Evolutionary conservation across 148 eudicot genomes (phyloP), one percentile per base, ranked within the genome.

Genomic region (Chenopodium album): DNA sequence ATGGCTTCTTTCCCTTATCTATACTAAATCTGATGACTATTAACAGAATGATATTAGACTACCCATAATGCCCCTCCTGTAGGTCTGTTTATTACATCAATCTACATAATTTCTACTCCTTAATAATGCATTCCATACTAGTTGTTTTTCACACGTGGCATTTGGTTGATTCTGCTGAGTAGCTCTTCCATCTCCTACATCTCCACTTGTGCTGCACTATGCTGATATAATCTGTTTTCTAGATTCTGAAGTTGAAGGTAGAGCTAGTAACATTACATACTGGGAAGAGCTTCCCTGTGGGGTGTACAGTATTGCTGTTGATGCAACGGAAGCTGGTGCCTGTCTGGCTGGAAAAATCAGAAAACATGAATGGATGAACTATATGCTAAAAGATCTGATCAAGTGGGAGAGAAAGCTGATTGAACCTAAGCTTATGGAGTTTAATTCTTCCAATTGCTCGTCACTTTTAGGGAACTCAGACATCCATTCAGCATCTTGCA

Each of bases 231-330:
- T 74, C 76, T 37, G 20, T 77, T 85, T 69, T 73, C 67, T 85
- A 92, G 94, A 88, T 80, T 26, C 84, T 84, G 88, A 84, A 87
- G 86, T 82, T 80, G 91, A 87, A 83, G 44, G 77, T 34, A 81
- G 86, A 85, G 86, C 67, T 75, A 79, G 79, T 82, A 87, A 82
- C 78, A 46, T 72, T 73, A 85, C 84, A 84, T 91, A 86, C 84
- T 97, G 99, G 98, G 97, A 94, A 86, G 99, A 97, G 91, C 96
- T 97, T 71, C 90, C 92, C 13, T 97, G 99, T 88, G 99, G 97
- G 72, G 85, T 97, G 41, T 94, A 94, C 82, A 94, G 98, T 78
- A 26, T 94, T 29, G 80, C 79, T 34, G 76, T 91, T 66, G 77
- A 78, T 77, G 78, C 83, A 87, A 73, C 87, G 69, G 71, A 83